phyloP scores from a whole-genome alignment of 208 protist species.

The Trypanosoma rangeli region DNA sequence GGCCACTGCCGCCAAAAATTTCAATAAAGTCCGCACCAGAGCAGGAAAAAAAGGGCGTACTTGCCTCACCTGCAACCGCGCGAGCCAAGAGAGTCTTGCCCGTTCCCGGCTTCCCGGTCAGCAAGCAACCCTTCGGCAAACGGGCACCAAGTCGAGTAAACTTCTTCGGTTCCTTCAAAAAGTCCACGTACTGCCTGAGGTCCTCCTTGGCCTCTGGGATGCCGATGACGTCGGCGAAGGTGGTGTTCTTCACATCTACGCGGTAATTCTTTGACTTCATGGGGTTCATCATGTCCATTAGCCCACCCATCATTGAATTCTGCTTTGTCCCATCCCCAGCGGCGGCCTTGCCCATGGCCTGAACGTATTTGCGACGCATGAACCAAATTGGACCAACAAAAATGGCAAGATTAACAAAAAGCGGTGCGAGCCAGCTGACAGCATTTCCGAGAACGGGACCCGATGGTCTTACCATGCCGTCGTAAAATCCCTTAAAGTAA shows the following conservation, averaged over 20 bases:
- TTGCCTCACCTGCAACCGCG: constrained; percentile 95
- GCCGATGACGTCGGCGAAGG: constrained; percentile 96
- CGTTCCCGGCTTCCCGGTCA: constrained; percentile 97
- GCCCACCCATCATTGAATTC: constrained; percentile 50
- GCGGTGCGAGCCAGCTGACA: constrained; percentile 73
- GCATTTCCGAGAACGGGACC: constrained; percentile 69
- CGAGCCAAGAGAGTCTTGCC: constrained; percentile 98
- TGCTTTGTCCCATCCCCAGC: constrained; percentile 34
- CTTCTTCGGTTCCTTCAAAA: constrained; percentile 96
- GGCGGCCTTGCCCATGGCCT: constrained; percentile 59
- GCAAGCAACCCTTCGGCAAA: constrained; percentile 95
- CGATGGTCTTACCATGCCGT: constrained; percentile 75
- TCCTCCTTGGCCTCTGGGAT: constrained; percentile 98
- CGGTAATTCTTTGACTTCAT: constrained; percentile 89
- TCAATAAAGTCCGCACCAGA: constrained; percentile 97
- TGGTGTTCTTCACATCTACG: constrained; percentile 86
- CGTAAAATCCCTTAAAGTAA: constrained; percentile 91
- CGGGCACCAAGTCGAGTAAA: constrained; percentile 96
- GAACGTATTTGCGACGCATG: constrained; percentile 82
- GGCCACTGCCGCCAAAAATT: constrained; percentile 97
- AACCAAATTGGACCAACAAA: constrained; percentile 91
- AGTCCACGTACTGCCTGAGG: constrained; percentile 98
- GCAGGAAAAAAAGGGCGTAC: constrained; percentile 94
- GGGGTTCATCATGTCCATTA: constrained; percentile 95
- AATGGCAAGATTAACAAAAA: constrained; percentile 83